These are phyloP conservation scores for Calocybe indica DNA, from an alignment of 768 basidiomycete species.

Conservation along the genomic window DNA sequence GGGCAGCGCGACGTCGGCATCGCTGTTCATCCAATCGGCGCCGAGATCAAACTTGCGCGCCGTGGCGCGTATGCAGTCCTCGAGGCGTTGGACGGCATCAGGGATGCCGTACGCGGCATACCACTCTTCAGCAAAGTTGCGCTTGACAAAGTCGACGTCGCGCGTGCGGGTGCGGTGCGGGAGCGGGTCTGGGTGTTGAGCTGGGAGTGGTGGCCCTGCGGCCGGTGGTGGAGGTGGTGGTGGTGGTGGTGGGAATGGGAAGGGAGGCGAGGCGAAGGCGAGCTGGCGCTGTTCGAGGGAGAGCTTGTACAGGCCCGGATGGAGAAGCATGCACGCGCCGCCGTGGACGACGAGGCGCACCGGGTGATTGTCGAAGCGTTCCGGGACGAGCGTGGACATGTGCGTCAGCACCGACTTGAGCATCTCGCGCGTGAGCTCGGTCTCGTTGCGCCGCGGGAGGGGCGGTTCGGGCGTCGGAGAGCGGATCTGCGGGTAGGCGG, in stretches of 20 bases:
- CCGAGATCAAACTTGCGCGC: conserved; percentile 46
- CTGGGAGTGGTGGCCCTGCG: conserved; percentile 9
- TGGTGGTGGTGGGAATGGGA: background rate
- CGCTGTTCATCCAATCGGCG: conserved; percentile 73
- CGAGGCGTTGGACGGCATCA: conserved; percentile 51
- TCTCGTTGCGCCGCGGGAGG: conserved; percentile 27
- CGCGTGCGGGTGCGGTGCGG: conserved; percentile 47
- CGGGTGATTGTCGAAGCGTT: conserved; percentile 37
- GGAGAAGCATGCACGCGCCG: conserved; percentile 70
- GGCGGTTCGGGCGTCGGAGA: background rate
- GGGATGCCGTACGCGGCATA: conserved; percentile 29
- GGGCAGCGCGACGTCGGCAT: conserved; percentile 67
- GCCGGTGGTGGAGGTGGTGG: too few species aligned
- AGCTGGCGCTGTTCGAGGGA: conserved; percentile 19
- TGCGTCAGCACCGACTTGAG: conserved; percentile 41
- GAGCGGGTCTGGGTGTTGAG: conserved; percentile 19
- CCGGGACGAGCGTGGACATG: conserved; percentile 43
- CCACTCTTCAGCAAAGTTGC: conserved; percentile 57
- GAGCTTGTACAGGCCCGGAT: conserved; percentile 33
- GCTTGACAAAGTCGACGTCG: conserved; percentile 63
- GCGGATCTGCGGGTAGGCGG: conserved; percentile 1
- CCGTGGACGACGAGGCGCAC: conserved; percentile 66
- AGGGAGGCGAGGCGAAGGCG: background rate
- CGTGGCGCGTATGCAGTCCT: conserved; percentile 49
- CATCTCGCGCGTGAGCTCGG: conserved; percentile 32